Conservation (phyloP, 805 yeast genomes). For the Scheffersomyces coipomensis region DNA sequence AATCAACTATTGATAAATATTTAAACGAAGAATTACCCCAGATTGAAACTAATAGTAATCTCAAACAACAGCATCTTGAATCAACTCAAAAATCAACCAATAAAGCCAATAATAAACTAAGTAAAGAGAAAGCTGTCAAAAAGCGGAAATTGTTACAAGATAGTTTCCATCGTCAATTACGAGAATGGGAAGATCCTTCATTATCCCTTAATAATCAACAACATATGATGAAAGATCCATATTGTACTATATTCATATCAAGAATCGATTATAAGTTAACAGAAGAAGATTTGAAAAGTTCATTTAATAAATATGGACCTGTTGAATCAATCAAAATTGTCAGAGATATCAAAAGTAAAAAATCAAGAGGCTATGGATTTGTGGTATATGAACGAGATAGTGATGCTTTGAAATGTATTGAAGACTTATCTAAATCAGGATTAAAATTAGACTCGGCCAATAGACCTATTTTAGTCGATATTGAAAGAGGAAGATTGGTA, state of each 20-base stretch:
- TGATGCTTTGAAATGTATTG: constrained; percentile 62
- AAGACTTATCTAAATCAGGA: constrained; percentile 51
- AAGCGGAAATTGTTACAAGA: constrained; percentile 7
- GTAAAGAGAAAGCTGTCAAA: constrained; percentile 5
- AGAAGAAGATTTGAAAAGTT: constrained; percentile 66
- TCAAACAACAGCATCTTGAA: background rate
- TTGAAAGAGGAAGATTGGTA: constrained; percentile 65
- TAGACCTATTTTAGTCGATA: constrained; percentile 63
- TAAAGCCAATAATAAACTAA: constrained; percentile 3
- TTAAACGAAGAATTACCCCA: constrained; percentile 15
- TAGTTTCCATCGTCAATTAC: constrained; percentile 21
- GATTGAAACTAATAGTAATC: background rate
- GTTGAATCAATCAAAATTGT: constrained; percentile 53
- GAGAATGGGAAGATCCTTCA: constrained; percentile 32
- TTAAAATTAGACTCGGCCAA: constrained; percentile 42
- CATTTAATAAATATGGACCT: constrained; percentile 64
- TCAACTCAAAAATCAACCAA: constrained; percentile 1
- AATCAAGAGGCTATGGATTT: constrained; percentile 83
- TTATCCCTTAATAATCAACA: constrained; percentile 27
- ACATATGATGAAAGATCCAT: constrained; percentile 55
- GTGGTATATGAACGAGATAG: constrained; percentile 60
- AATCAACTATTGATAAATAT: constrained; percentile 23
- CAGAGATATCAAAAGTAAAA: constrained; percentile 35
- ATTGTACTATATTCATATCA: constrained; percentile 73
- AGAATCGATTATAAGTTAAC: constrained; percentile 63